Base-by-base conservation (phyloP, 257 asterid genomes). In the Scutellaria baicalensis region DNA sequence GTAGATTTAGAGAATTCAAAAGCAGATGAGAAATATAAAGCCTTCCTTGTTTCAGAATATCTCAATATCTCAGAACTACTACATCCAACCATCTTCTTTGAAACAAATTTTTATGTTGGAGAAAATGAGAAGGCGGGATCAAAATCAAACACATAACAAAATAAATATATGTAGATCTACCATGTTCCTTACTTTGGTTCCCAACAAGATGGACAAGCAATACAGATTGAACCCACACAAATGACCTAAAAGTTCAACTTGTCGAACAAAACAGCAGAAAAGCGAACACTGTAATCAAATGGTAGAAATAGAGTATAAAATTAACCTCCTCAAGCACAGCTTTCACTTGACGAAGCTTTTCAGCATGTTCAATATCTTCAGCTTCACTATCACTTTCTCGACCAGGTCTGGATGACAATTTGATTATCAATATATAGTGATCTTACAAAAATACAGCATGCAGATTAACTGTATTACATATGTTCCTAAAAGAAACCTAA, bases 361-460 rank as follows among this genome's bases (percentile, higher is more conserved):
- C 99, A 70, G 99, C 96, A 83, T 94, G 99, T 85, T 94, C 99
- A 73, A 89, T 67, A 71, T 94, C 99, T 77, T 94, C 99, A 55
- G 99, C 97, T 85, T 94, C 99, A 75, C 96, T 93, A 74, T 94
- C 99, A 79, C 99, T 94, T 83, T 88, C 97, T 55, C 96, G 91
- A 35, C 90, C 99, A 80, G 92, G 91, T 79, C 99, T 94, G 82
- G 35, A 65, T 75, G 78, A 71, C 63, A 83, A 78, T 76, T 65
- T 72, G 13, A 72, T 59, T 74, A 79, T 67, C 59, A 79, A 54
- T 49, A 47, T 9, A 63, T 47, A 55, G 70, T 56, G 71, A 70
- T 67, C 73, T 58, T 66, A 68, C 35, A 67, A 44, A 66, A 82
- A 56, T 48, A 48, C 31, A 58, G 59, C 45, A 63, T 61, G 65